These are phyloP conservation scores for Cydonia oblonga DNA, from an alignment of 331 rosid genomes.

Conservation along the genomic window DNA sequence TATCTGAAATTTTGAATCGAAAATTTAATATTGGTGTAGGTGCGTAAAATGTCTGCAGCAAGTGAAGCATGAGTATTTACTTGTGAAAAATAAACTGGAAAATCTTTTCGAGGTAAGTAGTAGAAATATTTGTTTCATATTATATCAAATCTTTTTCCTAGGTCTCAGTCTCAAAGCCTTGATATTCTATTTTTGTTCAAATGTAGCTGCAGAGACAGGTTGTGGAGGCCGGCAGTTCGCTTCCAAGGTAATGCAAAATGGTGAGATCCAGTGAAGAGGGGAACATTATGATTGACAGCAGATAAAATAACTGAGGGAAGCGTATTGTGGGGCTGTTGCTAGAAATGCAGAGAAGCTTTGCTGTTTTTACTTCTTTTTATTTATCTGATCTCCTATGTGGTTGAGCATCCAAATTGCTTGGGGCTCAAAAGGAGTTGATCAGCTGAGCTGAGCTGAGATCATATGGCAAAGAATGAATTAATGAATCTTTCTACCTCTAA, in stretches of 20 bases:
- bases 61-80: slow-evolving; percentile 41
- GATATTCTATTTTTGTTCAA: slow-evolving; percentile 3
- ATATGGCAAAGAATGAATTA: not conserved
- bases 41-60: slow-evolving; percentile 52
- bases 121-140: not conserved
- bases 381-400: not conserved
- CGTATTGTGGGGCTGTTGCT: not conserved
- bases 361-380: not conserved
- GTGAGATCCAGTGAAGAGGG: not conserved
- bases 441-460: not conserved
- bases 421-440: not conserved
- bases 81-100: slow-evolving; percentile 55
- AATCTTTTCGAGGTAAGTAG: slow-evolving; percentile 49
- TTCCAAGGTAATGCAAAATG: slow-evolving; percentile 1
- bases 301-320: not conserved
- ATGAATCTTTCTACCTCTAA: not conserved
- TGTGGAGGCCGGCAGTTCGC: slow-evolving; percentile 27
- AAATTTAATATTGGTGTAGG: slow-evolving; percentile 15
- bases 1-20: no score
- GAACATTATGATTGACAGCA: not conserved
- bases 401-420: slow-evolving; percentile 1
- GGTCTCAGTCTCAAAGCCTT: not conserved
- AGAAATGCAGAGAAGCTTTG: not conserved
- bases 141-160: not conserved
- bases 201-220: slow-evolving; percentile 55